Percentiles rank a stretch among this genome's conserved stretches.
phyloP scores from a whole-genome alignment of 495 filamentous ascomycete species.

The Penicillium paxilli region DNA sequence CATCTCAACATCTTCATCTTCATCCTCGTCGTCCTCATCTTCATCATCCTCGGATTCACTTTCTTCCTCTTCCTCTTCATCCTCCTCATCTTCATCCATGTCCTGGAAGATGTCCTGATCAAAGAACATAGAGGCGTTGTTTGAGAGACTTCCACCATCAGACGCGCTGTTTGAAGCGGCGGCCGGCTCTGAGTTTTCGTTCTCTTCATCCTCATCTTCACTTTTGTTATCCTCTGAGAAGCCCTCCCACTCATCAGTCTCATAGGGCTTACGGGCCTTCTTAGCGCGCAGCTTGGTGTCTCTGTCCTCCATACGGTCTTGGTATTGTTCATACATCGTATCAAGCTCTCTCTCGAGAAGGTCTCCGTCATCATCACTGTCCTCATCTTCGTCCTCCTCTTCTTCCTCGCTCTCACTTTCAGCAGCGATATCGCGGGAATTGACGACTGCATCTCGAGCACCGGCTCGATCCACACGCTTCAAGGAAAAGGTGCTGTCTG shows the following conservation, averaged over 20 bases:
- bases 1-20: constrained; percentile 12
- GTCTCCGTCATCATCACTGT: constrained; percentile 78
- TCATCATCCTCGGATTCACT: constrained; percentile 20
- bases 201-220: constrained; percentile 51
- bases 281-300: constrained; percentile 90
- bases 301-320: constrained; percentile 70
- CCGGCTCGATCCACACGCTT: constrained; percentile 75
- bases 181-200: constrained; percentile 54
- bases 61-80: constrained; percentile 38
- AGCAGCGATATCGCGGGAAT: constrained; percentile 70
- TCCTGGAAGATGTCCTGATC: constrained; percentile 92
- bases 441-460: constrained; percentile 66
- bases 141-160: constrained; percentile 63
- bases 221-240: constrained; percentile 71
- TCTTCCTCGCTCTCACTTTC: constrained; percentile 58
- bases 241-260: constrained; percentile 88
- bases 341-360: constrained; percentile 82
- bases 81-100: constrained; percentile 55
- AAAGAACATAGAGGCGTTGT: constrained; percentile 85
- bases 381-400: constrained; percentile 58
- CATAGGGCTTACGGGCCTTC: constrained; percentile 77
- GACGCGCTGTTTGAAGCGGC: constrained; percentile 43
- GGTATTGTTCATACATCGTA: constrained; percentile 79
- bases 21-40: constrained; percentile 12
- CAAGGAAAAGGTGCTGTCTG: constrained; percentile 79